Conservation (phyloP, 225 moss, liverwort and hornwort species). For the Thuidium tamariscinum region DNA sequence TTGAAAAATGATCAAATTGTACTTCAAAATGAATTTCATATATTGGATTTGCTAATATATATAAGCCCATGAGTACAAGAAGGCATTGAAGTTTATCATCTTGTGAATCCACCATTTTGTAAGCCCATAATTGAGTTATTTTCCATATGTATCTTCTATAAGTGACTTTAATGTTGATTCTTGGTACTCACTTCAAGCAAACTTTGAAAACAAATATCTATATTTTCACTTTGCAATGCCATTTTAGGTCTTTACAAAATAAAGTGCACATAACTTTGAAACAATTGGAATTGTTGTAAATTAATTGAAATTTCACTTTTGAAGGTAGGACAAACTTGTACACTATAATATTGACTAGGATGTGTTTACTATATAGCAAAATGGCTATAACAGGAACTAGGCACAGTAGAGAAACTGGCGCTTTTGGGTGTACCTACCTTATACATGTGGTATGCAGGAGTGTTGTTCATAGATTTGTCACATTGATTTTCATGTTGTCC, state of each 20-base stretch:
- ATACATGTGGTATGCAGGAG: neutral
- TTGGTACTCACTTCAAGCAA: neutral
- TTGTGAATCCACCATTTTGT: neutral
- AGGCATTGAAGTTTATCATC: neutral
- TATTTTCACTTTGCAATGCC: neutral
- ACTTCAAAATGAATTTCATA: neutral
- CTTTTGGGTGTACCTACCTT: too few species aligned
- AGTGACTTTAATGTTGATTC: neutral
- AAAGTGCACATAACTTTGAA: neutral
- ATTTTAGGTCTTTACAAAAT: neutral
- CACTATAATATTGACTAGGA: rapidly evolving
- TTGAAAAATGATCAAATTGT: neutral
- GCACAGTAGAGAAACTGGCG: too few species aligned
- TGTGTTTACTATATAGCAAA: too few species aligned
- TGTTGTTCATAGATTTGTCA: neutral
- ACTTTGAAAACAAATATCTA: neutral
- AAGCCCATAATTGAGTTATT: too few species aligned
- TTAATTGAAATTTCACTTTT: neutral
- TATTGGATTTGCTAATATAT: neutral
- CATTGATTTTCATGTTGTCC: neutral
- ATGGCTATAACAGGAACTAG: too few species aligned
- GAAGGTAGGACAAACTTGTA: neutral
- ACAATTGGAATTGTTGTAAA: rapidly evolving
- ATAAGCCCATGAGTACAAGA: too few species aligned
- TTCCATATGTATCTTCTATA: neutral